Base-by-base conservation (phyloP, 805 yeast species). In the Teunomyces stri region DNA sequence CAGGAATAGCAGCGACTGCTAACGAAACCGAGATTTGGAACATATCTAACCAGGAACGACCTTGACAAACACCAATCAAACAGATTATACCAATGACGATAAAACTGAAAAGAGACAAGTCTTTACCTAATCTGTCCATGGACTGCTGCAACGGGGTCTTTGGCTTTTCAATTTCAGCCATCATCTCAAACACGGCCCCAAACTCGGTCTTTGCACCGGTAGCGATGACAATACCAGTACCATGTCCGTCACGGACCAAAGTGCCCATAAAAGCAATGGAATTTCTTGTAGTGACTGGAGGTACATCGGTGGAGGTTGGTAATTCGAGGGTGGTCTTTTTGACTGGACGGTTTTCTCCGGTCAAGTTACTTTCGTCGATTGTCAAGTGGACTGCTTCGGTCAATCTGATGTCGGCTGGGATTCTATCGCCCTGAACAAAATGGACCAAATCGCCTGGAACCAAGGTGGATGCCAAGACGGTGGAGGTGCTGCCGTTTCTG, bases 1-100 rank as follows among this genome's bases (percentile, higher is more conserved):
- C 99, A 4, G 99, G 99, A 57, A 94, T 94, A 3, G 99, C 99
- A 43, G 99, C 99, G 15, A 94, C 99, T 2, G 99, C 99, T 52
- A 94, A 75, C 1, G 97, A 90, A 7, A 94, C 99, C 1, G 97
- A 89, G 49, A 94, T 90, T 66, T 92, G 97, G 70, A 94, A 92
- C 97, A 95, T 94, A 53, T 94, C 98, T 48, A 94, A 77, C 97
- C 97, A 91, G 7, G 87, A 79, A 52, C 96, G 85, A 42, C 99
- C 98, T 70, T 94, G 96, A 42, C 89, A 49, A 16, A 94, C 76
- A 49, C 99, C 99, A 55, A 94, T 77, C 18, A 94, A 61, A 58
- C 97, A 92, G 61, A 94, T 94, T n/a, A 87, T 64, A 42, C 96
- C 97, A 66, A 94, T 94, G 28, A 92, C 85, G 21, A 76, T 81